These are phyloP conservation scores for Zygoascus meyerae DNA, from an alignment of 1,139 yeast species.

Conservation along the genomic window DNA sequence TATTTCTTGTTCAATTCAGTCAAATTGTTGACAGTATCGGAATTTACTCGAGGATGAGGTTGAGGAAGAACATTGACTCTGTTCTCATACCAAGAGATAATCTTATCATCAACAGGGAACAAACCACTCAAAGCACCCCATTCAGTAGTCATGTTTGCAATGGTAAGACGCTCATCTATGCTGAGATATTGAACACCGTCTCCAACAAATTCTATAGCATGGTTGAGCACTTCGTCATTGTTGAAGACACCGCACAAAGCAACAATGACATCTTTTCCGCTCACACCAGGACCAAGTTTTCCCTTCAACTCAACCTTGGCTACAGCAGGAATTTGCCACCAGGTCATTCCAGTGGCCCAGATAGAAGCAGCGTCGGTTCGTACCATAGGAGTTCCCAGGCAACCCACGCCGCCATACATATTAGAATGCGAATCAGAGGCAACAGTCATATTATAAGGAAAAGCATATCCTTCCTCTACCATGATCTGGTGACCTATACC, in stretches of 20 bases:
- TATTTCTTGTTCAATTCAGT: constrained; percentile 31
- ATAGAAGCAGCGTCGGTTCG: constrained; percentile 98
- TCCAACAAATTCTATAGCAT: constrained; percentile 94
- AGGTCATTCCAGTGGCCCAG: constrained; percentile 99
- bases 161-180: constrained; percentile 87
- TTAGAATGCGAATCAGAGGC: constrained; percentile 98
- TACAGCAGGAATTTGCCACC: constrained; percentile 99
- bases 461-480: constrained; percentile 98
- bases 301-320: constrained; percentile 89
- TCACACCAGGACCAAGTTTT: constrained; percentile 72
- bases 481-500: constrained; percentile 99
- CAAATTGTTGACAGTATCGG: constrained; percentile 48
- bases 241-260: constrained; percentile 93
- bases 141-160: constrained; percentile 98
- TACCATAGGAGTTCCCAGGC: constrained; percentile 95
- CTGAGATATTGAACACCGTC: constrained; percentile 70
- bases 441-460: constrained; percentile 86
- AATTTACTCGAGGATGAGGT: constrained; percentile 81
- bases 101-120: constrained; percentile 83
- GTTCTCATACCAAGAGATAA: constrained; percentile 69
- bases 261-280: constrained; percentile 96
- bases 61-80: constrained; percentile 62
- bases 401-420: constrained; percentile 95
- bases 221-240: constrained; percentile 93
- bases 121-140: constrained; percentile 99